A percentile compares a stretch with the other conserved stretches of the same genome.
phyloP scores from a whole-genome alignment of 768 basidiomycete genomes.

The Pleurotus eryngii region DNA sequence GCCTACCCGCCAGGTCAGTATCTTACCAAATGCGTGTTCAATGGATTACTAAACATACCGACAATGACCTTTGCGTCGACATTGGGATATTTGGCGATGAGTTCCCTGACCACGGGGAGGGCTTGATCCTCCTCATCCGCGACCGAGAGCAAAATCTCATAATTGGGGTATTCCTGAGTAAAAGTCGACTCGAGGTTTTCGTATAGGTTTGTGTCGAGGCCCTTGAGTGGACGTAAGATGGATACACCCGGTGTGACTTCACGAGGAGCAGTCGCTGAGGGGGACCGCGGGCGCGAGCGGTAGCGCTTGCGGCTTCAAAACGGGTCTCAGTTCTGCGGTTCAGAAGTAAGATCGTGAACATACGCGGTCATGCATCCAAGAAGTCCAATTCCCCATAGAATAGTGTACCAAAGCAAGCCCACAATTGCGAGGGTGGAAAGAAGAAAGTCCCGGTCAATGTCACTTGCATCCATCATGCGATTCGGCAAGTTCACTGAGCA shows the following conservation, averaged over 20 bases:
- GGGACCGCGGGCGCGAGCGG: conserved; percentile 60
- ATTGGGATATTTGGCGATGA: conserved; percentile 75
- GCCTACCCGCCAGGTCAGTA: conserved; percentile 39
- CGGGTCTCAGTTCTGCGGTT: background rate
- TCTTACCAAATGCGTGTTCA: background rate
- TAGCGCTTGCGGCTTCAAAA: conserved; percentile 69
- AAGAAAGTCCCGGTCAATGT: background rate
- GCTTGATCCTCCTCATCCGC: conserved; percentile 90
- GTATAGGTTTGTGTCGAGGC: conserved; percentile 91
- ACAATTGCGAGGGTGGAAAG: conserved; percentile 30
- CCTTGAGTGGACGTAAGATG: conserved; percentile 91
- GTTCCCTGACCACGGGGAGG: conserved; percentile 72
- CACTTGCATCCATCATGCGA: background rate
- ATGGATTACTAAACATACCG: conserved; percentile 42
- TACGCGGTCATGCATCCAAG: conserved; percentile 72
- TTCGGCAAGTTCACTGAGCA: background rate
- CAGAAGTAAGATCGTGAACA: conserved; percentile 24
- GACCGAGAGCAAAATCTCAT: conserved; percentile 88
- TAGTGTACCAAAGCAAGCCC: conserved; percentile 57
- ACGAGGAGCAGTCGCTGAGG: conserved; percentile 45
- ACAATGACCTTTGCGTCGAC: conserved; percentile 73
- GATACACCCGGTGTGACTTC: conserved; percentile 79
- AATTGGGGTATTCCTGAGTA: conserved; percentile 86
- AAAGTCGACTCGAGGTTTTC: conserved; percentile 96
- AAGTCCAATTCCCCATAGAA: conserved; percentile 62